Evolutionary conservation across 768 basidiomycete genomes (phyloP), one percentile per base, ranked within the genome.

Genomic region (Lentinus brumalis): DNA sequence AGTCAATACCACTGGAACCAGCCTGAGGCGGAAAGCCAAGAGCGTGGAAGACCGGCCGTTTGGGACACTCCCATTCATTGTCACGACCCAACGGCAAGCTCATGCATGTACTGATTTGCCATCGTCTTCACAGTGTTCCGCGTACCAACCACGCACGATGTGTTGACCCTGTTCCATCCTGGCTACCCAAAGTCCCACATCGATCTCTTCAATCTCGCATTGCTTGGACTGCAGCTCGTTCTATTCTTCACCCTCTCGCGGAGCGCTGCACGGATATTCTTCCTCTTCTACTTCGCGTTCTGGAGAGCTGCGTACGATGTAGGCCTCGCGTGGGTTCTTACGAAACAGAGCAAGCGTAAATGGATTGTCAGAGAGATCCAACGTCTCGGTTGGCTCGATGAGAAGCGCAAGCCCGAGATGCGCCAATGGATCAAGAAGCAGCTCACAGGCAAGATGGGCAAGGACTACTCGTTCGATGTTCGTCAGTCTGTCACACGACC

Each of bases 291-390:
- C 74, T 98, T 99, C 70, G 86, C 86, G 10, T 92, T 98, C 73
- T 99, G 96, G 94, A 80, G 97, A 2, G 81, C 84, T 4, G 88
- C 92, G 10, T 99, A 99, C 71, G 92, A 99, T 73, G 88, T 84
- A 35, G 96, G 96, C 0, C 83, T 99, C 49, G 97, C 95, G 0
- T 97, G 91, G 88, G 84, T 98, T 11, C 79, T 99, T 59, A 93
- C 93, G 10, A 91, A 92, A 73, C 97, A 99, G 76, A 96, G 94
- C 80, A 96, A 96, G 79, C 88, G 86, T 76, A 89, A 86, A 69
- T 98, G 94, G 91, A 92, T 99, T 66, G 94, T 97, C 47, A 80
- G 85, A 32, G 85, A 89, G 67, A 81, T 98, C 1, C 84, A 90
- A 58, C 78, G 81, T 4, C 76, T 86, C 26, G 96, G 93, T 4